Evolutionary conservation across 2,329 filamentous ascomycete species (phyloP).

Genomic region (Cytospora paraplurivora): DNA sequence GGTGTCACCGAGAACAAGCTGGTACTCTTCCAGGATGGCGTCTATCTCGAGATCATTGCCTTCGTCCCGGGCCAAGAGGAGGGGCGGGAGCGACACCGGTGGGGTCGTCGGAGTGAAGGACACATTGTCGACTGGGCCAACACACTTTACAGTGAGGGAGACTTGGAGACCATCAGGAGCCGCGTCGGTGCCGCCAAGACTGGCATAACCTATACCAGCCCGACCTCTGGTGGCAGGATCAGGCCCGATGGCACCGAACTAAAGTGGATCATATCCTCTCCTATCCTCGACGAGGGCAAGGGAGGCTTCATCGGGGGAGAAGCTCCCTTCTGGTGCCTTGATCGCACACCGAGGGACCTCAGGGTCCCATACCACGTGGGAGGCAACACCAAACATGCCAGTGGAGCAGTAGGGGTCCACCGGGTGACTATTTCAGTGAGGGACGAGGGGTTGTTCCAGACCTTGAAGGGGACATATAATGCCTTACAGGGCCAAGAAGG

Average conservation of each 20-base stretch:
- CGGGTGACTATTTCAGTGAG: constrained; percentile 44
- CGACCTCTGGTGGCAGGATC: constrained; percentile 54
- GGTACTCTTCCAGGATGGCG: constrained; percentile 63
- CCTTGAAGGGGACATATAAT: constrained; percentile 36
- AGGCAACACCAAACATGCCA: constrained; percentile 50
- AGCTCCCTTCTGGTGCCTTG: constrained; percentile 68
- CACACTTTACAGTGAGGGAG: constrained; percentile 42
- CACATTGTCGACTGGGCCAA: constrained; percentile 63
- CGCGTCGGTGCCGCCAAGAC: constrained; percentile 38
- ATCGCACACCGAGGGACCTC: constrained; percentile 57
- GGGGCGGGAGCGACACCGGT: constrained; percentile 54
- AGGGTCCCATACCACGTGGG: constrained; percentile 52
- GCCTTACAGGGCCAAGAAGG: constrained; percentile 30
- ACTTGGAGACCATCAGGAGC: constrained; percentile 43
- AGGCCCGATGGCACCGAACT: constrained; percentile 58
- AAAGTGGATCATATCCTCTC: constrained; percentile 51
- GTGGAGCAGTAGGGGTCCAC: constrained; percentile 53
- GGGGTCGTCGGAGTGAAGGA: constrained; percentile 55
- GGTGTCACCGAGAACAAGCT: constrained; percentile 63
- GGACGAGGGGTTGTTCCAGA: constrained; percentile 30
- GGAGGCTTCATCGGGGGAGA: constrained; percentile 45
- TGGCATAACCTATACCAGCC: constrained; percentile 49
- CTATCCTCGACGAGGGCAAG: constrained; percentile 2
- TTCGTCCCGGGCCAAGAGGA: constrained; percentile 53
- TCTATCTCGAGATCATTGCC: constrained; percentile 67